phyloP scores from a whole-genome alignment of 163 green algal species.

The Scenedesmus sp. region DNA sequence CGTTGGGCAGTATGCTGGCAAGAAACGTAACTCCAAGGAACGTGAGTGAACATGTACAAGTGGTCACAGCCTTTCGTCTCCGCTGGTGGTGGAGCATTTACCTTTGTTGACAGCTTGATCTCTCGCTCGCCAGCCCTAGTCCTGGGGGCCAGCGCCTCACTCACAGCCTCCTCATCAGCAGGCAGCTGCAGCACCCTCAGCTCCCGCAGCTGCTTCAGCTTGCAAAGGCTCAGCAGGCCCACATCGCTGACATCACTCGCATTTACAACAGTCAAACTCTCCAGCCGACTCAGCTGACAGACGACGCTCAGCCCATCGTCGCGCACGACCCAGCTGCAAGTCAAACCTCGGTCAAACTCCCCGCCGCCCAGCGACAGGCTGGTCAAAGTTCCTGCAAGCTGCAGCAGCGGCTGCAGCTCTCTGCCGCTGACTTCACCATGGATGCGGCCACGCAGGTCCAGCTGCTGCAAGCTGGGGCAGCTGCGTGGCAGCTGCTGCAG shows the following conservation, averaged over 20 bases:
- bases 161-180: background rate
- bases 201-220: background rate
- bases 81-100: background rate
- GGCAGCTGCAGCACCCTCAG: background rate
- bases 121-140: background rate
- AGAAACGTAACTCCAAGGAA: no score
- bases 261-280: background rate
- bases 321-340: background rate
- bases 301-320: background rate
- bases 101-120: background rate
- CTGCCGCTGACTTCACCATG: background rate
- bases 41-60: no score
- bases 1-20: no score
- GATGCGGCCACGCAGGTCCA: background rate
- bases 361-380: background rate
- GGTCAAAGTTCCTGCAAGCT: background rate
- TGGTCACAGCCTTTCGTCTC: no score
- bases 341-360: no score
- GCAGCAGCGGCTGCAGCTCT: background rate
- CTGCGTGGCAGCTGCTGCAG: background rate
- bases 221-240: background rate
- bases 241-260: background rate
- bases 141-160: background rate
- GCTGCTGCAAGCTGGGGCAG: background rate
- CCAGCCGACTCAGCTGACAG: background rate